Evolutionary conservation across 164 flowering plant genomes (phyloP).

Genomic region (Santalum album): DNA sequence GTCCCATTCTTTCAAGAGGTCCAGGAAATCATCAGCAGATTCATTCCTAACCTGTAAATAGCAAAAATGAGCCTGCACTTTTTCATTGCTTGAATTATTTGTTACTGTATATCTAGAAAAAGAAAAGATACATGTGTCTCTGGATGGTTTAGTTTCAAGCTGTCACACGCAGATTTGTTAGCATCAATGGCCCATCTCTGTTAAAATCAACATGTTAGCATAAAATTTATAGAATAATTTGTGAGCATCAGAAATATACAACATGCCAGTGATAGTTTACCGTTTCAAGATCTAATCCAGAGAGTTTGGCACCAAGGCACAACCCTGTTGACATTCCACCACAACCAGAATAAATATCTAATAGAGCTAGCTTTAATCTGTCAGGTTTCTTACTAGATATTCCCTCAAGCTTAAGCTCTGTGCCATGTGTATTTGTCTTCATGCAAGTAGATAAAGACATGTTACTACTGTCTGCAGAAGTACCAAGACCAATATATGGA

Average conservation of each 20-base stretch:
- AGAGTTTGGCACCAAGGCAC: slow-evolving; percentile 68
- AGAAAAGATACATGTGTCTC: slow-evolving; percentile 47
- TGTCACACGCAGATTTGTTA: slow-evolving; percentile 60
- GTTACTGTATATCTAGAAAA: slow-evolving; percentile 1
- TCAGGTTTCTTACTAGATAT: slow-evolving; percentile 12
- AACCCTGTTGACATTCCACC: slow-evolving; percentile 95
- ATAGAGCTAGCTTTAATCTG: slow-evolving; percentile 35
- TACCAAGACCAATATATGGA: slow-evolving; percentile 17
- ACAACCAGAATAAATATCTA: slow-evolving; percentile 55
- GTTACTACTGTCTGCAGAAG: slow-evolving; percentile 15
- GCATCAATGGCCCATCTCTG: slow-evolving; percentile 88
- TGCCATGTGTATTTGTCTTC: slow-evolving; percentile 13
- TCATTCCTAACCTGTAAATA: slow-evolving; percentile 68
- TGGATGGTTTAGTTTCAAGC: slow-evolving; percentile 79
- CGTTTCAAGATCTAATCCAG: slow-evolving; percentile 55
- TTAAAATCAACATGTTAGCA: not conserved
- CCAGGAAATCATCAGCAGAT: slow-evolving; percentile 72
- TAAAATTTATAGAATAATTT: not conserved
- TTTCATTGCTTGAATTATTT: not conserved
- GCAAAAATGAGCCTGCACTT: not conserved
- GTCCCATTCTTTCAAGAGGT: slow-evolving; percentile 75
- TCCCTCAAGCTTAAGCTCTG: slow-evolving; percentile 11
- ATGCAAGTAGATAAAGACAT: slow-evolving; percentile 20
- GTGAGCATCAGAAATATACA: too few species aligned
- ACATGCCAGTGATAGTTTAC: slow-evolving; percentile 23